phyloP scores from a whole-genome alignment of 169 alveolate genomes.

The Hepatocystis sp. region DNA sequence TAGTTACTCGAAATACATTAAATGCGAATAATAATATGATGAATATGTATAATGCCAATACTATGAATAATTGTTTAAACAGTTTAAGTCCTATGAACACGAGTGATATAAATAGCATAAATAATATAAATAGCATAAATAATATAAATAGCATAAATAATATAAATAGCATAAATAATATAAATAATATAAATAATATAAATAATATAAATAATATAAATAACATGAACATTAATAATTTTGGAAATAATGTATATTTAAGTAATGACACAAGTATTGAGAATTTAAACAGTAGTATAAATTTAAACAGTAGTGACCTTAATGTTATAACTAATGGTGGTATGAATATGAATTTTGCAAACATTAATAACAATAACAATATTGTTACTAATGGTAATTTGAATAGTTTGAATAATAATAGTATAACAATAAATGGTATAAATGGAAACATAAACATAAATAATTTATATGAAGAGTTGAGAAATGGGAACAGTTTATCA shows the following conservation, averaged over 20 bases:
- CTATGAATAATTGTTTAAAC: no score
- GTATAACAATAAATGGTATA: not conserved
- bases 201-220: slow-evolving; percentile 9
- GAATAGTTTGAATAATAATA: slow-evolving; percentile 10
- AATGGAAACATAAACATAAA: slow-evolving; percentile 22
- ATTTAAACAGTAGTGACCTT: slow-evolving; percentile 3
- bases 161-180: not conserved
- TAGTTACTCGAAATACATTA: slow-evolving; percentile 14
- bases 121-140: not conserved
- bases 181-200: slow-evolving; percentile 4
- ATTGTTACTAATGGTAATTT: not conserved
- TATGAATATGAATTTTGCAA: not conserved
- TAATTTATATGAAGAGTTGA: slow-evolving; percentile 8
- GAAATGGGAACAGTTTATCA: not conserved
- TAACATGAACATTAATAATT: not conserved
- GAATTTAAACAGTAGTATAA: not conserved
- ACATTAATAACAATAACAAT: not conserved
- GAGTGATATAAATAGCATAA: no score
- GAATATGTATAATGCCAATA: slow-evolving; percentile 7
- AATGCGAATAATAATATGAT: slow-evolving; percentile 11
- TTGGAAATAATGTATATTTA: not conserved
- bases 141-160: not conserved
- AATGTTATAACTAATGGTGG: not conserved
- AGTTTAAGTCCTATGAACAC: no score
- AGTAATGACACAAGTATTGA: slow-evolving; percentile 1